Base-by-base conservation (phyloP, 306 rosid genomes). In the Echinosophora koreensis region DNA sequence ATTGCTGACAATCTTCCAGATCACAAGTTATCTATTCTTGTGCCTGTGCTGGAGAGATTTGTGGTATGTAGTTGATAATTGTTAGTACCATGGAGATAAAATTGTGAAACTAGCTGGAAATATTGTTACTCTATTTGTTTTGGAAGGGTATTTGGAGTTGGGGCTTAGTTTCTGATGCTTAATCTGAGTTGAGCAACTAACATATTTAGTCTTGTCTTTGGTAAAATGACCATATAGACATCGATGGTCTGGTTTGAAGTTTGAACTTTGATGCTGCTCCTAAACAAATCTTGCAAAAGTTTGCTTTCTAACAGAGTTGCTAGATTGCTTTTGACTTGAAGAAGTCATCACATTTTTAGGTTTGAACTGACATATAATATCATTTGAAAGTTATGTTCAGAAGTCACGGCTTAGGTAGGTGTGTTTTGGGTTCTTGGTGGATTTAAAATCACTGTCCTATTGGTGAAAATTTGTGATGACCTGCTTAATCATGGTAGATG, bases 11-110 rank as follows among this genome's bases (percentile, higher is more conserved):
- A 76, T 60, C 89, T 86, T 83, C 89, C 89, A 13, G 86, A 79
- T 62, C 74, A 73, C 89, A 96, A 83, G 81, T 87, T 96, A 73
- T 67, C 91, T 8, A 75, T 81, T 73, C 96, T 95, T 42, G 99
- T 96, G 32, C 99, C 99, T 16, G 99, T 96, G 59, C 65, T 96
- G 88, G 99, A 96, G 67, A 92, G 98, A 89, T 96, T 96, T 71
- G 97, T 92, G 98, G 99, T 96, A 92, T 64, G 92, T 73, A 61
- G 50, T 58, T 39, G 12, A 5, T 41, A 58, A 5, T 66, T 15
- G 17, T 44, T 44, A 51, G 15, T 18, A 51, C 66, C 44, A 12
- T 69, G 57, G 35, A 17, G 70, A 80, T 84, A 54, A 70, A 35
- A 51, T 50, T 65, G 66, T 73, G 46, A 46, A 57, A 51, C 56